Conservation (phyloP, 2,329 filamentous ascomycete genomes). For the Pyrenophora seminiperda region DNA sequence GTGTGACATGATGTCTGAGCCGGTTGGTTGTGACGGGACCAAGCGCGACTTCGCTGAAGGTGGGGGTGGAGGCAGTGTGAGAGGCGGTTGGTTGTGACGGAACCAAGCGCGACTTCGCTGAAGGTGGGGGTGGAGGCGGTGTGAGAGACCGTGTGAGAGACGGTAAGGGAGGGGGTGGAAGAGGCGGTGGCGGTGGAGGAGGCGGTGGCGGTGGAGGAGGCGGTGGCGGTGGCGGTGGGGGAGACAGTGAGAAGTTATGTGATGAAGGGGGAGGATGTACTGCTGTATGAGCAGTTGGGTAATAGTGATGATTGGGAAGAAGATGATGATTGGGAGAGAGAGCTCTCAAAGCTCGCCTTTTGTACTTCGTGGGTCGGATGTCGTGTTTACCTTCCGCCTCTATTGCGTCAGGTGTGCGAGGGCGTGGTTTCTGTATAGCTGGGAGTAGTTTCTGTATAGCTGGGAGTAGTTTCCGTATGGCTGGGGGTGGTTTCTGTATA, state of each 20-base stretch:
- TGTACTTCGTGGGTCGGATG: constrained; percentile 69
- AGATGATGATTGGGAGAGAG: constrained; percentile 46
- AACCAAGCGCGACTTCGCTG: no score
- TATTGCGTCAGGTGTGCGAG: constrained; percentile 53
- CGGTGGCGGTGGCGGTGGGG: no score
- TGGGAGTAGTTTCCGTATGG: constrained; percentile 34
- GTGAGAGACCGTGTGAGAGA: constrained; percentile 47
- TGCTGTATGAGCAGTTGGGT: no score
- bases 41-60: constrained; percentile 49
- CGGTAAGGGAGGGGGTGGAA: no score
- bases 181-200: no score
- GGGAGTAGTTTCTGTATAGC: constrained; percentile 45
- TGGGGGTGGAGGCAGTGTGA: constrained; percentile 48
- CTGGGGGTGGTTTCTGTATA: constrained; percentile 34
- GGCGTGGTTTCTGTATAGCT: constrained; percentile 42
- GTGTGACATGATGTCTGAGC: constrained; percentile 49
- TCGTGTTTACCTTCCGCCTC: constrained; percentile 67
- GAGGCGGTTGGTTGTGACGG: constrained; percentile 46
- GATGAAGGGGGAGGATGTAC: no score
- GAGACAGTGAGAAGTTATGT: no score
- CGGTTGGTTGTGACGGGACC: constrained; percentile 45
- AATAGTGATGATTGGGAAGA: no score
- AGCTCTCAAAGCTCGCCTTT: constrained; percentile 73
- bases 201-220: no score
- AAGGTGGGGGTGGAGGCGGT: constrained; percentile 48